phyloP scores from a whole-genome alignment of 2,329 filamentous ascomycete species.

The Aspergillus sp. region DNA sequence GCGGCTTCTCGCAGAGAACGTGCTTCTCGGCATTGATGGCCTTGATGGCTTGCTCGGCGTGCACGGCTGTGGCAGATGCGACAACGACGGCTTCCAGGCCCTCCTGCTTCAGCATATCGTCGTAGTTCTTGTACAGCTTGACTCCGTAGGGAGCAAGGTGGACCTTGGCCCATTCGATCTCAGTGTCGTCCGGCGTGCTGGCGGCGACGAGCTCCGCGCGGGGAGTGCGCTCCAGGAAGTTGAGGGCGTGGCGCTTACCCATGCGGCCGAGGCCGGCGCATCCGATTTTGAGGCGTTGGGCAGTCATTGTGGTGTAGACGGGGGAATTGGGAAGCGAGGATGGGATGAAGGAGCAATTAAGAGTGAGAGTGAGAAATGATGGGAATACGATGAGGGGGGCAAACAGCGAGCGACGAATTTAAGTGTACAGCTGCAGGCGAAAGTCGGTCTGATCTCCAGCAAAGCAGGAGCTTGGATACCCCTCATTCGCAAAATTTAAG shows the following conservation, averaged over 20 bases:
- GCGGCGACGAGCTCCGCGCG: conserved; percentile 52
- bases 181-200: conserved; percentile 47
- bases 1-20: conserved; percentile 57
- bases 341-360: background rate
- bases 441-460: conserved; percentile 11
- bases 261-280: conserved; percentile 53
- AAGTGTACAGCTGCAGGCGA: conserved; percentile 4
- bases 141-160: conserved; percentile 54
- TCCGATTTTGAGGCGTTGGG: conserved; percentile 43
- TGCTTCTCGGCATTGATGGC: conserved; percentile 56
- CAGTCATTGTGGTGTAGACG: conserved; percentile 21
- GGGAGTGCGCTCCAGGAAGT: conserved; percentile 49
- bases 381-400: background rate
- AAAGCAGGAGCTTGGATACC: background rate
- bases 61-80: conserved; percentile 55
- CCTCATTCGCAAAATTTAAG: background rate
- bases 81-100: conserved; percentile 58
- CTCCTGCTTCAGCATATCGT: conserved; percentile 57
- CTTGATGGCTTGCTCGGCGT: conserved; percentile 59
- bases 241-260: conserved; percentile 51
- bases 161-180: conserved; percentile 52
- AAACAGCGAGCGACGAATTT: conserved; percentile 8
- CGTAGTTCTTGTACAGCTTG: conserved; percentile 54
- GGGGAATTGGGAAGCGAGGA: background rate
- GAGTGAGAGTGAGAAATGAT: background rate